Conservation (phyloP, 345 rosid genomes). For the Angophora floribunda region DNA sequence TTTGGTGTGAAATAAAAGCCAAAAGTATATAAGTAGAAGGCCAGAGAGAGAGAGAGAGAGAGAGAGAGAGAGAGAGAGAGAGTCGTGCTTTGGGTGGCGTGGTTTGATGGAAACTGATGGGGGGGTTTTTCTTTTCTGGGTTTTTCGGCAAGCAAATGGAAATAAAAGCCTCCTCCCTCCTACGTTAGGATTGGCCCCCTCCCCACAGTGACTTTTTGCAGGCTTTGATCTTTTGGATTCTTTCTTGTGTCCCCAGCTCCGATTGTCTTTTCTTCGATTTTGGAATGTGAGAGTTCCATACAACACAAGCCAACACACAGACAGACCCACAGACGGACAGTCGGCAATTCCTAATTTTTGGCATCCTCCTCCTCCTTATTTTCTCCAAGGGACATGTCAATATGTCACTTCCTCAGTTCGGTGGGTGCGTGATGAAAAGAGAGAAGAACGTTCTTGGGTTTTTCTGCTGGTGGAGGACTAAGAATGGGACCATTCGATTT, state of each 20-base stretch:
- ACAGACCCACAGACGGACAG: not conserved
- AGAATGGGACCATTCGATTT: not conserved
- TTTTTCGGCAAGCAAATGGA: not conserved
- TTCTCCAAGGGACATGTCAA: not conserved
- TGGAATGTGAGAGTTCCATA: conserved; percentile 12
- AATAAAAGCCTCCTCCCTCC: conserved; percentile 21
- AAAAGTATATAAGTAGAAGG: not conserved
- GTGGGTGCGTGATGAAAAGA: not conserved
- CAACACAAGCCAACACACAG: conserved; percentile 12
- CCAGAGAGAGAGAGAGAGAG: not conserved
- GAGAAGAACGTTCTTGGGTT: not conserved
- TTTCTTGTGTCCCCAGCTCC: conserved; percentile 6
- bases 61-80: not conserved
- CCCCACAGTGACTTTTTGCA: conserved; percentile 19
- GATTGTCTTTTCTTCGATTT: conserved; percentile 2
- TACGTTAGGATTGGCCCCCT: conserved; percentile 14
- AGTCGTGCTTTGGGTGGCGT: conserved; percentile 38
- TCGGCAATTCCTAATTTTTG: not conserved
- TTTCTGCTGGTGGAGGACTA: not conserved
- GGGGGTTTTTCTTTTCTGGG: conserved; percentile 5
- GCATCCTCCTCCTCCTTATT: not conserved
- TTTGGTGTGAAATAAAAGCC: conserved; percentile 3
- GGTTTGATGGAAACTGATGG: conserved; percentile 44
- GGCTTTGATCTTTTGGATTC: conserved; percentile 58
- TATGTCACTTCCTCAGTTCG: not conserved